Base-by-base conservation (phyloP, 176 grass and related monocot species). In the Eleusine indica region DNA sequence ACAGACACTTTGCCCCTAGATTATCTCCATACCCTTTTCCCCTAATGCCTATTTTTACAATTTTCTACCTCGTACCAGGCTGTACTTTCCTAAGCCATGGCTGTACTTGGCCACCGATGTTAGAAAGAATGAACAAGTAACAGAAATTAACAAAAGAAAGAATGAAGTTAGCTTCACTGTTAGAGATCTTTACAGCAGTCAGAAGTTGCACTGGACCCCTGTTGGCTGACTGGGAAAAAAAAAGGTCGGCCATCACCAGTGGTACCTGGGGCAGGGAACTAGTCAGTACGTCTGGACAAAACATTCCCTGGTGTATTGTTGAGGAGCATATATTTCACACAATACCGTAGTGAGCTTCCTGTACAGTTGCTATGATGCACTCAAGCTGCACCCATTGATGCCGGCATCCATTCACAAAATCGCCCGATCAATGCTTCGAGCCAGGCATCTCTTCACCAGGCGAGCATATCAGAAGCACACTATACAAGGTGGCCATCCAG, bases 161-260 rank as follows among this genome's bases (percentile, higher is more conserved):
- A 93, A 90, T 93, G 72, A 56, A 39, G 60, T 90, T 79, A 93
- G 75, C 70, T 30, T 82, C 53, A 30, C 18, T 17, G 56, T 88
- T 90, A 90, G 88, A 64, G 88, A 64, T 76, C 85, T 88, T 85
- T 76, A 90, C 82, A 90, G 21, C 18, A 68, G 72, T 76, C 69
- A 87, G 82, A 91, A 71, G 68, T 66, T 61, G 53, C 61, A 81
- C 70, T 35, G 67, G 87, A 10, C 16, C 76, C 76, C 28, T 66
- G 60, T 61, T 80, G n/a, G 76, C 85, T 82, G 77, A 69, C 75
- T 68, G 8, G 47, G 8, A 39, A 64, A 86, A 83, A 83, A 90
- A 88, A 54, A 44, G 28, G 39, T 41, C 73, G 67, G 73, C 71
- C 68, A 54, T 58, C 53, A 15, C 46, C 76, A 56, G 68, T 70